phyloP scores from a whole-genome alignment of 495 filamentous ascomycete genomes.

The Rusavskia elegans region DNA sequence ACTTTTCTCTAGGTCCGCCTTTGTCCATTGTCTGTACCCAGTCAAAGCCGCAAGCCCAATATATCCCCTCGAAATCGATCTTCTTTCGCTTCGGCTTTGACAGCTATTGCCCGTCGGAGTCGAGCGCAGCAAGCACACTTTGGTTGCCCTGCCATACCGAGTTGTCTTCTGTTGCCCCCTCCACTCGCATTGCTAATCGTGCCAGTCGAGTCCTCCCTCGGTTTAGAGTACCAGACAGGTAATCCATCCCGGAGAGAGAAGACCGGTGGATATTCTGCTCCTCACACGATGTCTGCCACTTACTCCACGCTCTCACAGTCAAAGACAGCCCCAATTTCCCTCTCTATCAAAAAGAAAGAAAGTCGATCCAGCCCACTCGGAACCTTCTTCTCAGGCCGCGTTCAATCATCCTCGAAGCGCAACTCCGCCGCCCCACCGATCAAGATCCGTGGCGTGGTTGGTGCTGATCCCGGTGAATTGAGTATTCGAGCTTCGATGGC shows the following conservation, averaged over 20 bases:
- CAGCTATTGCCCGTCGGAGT: too few species aligned
- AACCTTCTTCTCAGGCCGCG: background rate
- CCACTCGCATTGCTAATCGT: too few species aligned
- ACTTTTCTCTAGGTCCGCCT: background rate
- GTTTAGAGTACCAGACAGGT: too few species aligned
- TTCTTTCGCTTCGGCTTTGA: background rate
- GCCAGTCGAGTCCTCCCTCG: too few species aligned
- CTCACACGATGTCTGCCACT: too few species aligned
- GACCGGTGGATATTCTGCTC: too few species aligned
- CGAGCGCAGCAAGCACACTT: too few species aligned
- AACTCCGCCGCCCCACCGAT: background rate
- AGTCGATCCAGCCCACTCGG: background rate
- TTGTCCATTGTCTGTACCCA: background rate
- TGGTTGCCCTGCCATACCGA: too few species aligned
- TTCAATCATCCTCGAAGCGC: background rate
- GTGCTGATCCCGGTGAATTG: background rate
- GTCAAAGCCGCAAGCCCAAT: background rate
- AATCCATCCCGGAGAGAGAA: too few species aligned
- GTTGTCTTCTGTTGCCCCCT: too few species aligned
- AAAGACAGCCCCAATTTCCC: background rate
- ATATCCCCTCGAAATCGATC: background rate
- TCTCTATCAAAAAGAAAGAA: background rate
- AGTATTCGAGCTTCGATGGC: background rate
- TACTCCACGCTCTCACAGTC: too few species aligned
- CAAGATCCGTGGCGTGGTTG: background rate